Percentiles rank a stretch among this genome's conserved stretches.
Conservation (phyloP, 2,329 filamentous ascomycete genomes). For the Fusarium annulatum region DNA sequence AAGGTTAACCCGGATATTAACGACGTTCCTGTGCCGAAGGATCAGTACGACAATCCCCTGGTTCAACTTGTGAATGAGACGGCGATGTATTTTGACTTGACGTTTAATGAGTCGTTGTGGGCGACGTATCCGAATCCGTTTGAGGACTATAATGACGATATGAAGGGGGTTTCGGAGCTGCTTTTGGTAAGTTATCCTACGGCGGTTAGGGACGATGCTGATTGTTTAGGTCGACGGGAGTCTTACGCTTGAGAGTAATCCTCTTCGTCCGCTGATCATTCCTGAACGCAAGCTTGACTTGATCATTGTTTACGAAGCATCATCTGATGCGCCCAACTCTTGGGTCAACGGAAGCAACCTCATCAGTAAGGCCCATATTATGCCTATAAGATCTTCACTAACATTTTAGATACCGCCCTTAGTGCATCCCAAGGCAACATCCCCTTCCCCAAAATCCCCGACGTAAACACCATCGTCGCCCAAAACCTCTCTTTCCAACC, state of each 20-base stretch:
- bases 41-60: conserved; percentile 32
- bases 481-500: conserved; percentile 43
- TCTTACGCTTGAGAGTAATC: conserved; percentile 46
- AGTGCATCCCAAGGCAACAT: conserved; percentile 41
- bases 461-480: conserved; percentile 42
- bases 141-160: conserved; percentile 41
- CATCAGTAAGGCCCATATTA: conserved; percentile 21
- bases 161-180: conserved; percentile 41
- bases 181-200: conserved; percentile 29
- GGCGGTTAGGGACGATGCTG: fast-evolving
- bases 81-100: conserved; percentile 41
- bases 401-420: conserved; percentile 21
- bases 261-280: conserved; percentile 45
- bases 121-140: conserved; percentile 49
- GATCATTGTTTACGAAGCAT: conserved; percentile 49
- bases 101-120: conserved; percentile 48
- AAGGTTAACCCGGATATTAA: conserved; percentile 21
- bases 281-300: conserved; percentile 44
- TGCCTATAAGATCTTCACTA: background rate
- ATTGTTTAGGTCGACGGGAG: conserved; percentile 46
- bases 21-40: conserved; percentile 30
- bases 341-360: conserved; percentile 47
- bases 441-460: conserved; percentile 44
- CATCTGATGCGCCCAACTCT: conserved; percentile 37
- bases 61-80: conserved; percentile 42